phyloP scores from a whole-genome alignment of 441 rosid genomes.

The Rhodomyrtus psidioides region DNA sequence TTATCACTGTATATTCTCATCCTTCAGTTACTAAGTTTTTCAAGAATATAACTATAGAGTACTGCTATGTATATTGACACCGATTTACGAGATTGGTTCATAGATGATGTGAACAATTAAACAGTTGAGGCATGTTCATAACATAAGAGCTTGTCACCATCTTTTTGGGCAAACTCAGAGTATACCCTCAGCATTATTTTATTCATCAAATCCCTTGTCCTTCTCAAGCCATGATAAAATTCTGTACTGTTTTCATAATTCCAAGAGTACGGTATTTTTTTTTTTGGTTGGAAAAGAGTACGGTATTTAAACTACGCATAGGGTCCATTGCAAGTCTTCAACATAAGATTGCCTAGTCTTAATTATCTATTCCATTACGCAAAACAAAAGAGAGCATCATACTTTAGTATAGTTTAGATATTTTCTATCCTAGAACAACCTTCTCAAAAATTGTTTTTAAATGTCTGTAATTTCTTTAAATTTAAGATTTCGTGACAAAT shows the following conservation, averaged over 20 bases:
- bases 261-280: not conserved
- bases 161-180: not conserved
- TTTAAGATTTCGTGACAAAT: not conserved
- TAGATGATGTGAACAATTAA: not conserved
- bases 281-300: too few relatives aligned
- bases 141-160: not conserved
- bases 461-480: not conserved
- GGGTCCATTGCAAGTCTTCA: not conserved
- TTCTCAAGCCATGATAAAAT: not conserved
- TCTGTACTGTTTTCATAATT: not conserved
- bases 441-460: not conserved
- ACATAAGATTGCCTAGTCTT: not conserved
- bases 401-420: not conserved
- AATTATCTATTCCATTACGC: not conserved
- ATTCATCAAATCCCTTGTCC: not conserved
- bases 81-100: not conserved
- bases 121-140: not conserved
- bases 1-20: not conserved
- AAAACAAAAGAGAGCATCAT: not conserved
- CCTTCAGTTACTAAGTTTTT: not conserved
- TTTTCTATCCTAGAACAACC: not conserved
- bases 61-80: not conserved
- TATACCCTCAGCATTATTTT: not conserved
- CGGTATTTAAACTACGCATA: not conserved
- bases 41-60: not conserved